These are phyloP conservation scores for Globisporangium camurandrum DNA, from an alignment of 352 stramenopile genomes.

Conservation along the genomic window DNA sequence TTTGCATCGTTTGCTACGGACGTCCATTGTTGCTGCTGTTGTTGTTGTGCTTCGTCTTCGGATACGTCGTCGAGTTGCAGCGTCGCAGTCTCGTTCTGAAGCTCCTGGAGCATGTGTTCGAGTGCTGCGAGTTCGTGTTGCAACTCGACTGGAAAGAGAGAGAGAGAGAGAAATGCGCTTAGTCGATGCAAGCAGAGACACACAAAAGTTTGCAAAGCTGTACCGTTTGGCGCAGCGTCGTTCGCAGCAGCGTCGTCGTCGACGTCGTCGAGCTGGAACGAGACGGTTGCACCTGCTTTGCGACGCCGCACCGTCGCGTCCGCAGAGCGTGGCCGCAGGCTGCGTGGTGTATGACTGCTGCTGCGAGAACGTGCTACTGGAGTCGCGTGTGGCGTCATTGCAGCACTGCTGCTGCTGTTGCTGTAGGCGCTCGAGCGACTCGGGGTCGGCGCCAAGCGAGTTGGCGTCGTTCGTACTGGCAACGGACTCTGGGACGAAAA, in stretches of 20 bases:
- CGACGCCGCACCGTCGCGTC: slow-evolving; percentile 7
- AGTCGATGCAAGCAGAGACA: neutral
- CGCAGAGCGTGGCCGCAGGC: slow-evolving; percentile 3
- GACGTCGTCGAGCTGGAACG: slow-evolving; percentile 22
- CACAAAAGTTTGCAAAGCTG: too few relatives aligned
- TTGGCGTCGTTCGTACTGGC: neutral
- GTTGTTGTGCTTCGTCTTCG: neutral
- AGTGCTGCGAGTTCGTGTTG: slow-evolving; percentile 29
- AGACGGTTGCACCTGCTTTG: slow-evolving; percentile 18
- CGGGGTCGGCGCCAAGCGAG: neutral
- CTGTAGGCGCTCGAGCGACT: neutral
- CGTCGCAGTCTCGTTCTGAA: slow-evolving; percentile 29
- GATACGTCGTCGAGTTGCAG: neutral
- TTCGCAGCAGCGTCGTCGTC: neutral
- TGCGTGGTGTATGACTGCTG: slow-evolving; percentile 9
- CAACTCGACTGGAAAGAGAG: slow-evolving; percentile 10
- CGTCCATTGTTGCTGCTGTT: slow-evolving; percentile 5
- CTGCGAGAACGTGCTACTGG: too few relatives aligned
- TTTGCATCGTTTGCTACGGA: neutral
- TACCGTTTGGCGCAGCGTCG: slow-evolving; percentile 11
- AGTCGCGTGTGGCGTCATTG: too few relatives aligned
- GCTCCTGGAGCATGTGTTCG: slow-evolving; percentile 29
- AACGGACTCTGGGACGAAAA: slow-evolving; percentile 26
- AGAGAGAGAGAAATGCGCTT: neutral
- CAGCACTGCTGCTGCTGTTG: too few relatives aligned